Evolutionary conservation across 163 green algal genomes (phyloP).

Genomic region (Chloromonas sp.): DNA sequence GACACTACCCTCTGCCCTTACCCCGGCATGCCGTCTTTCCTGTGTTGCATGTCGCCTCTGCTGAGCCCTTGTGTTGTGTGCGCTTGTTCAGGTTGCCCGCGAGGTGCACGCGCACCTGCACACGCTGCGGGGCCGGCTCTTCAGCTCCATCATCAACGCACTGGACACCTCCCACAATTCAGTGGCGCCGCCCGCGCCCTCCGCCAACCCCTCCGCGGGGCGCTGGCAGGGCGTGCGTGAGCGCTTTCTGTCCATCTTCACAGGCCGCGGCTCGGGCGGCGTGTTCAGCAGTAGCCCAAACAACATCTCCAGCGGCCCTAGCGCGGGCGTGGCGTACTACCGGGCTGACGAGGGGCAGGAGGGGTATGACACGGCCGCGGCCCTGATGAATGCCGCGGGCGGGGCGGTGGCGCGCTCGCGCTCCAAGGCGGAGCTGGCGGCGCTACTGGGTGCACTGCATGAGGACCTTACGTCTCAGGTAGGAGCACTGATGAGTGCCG

Average conservation of each 20-base stretch:
- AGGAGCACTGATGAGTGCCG: neutral
- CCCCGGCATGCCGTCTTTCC: too few species aligned
- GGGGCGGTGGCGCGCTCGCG: conserved; percentile 11
- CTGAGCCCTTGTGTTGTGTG: neutral
- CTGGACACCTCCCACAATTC: conserved; percentile 10
- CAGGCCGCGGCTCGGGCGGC: neutral
- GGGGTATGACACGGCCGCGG: too few species aligned
- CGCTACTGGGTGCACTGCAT: conserved; percentile 55
- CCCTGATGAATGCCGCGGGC: neutral
- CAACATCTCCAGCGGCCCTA: neutral
- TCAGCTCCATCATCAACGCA: conserved; percentile 36
- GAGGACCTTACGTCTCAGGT: conserved; percentile 54
- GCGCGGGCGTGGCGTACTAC: neutral
- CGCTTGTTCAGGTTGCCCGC: neutral
- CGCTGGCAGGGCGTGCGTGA: conserved; percentile 21
- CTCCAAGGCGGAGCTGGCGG: conserved; percentile 48
- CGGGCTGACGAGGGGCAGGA: too few species aligned
- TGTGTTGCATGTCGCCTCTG: too few species aligned
- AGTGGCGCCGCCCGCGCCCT: neutral
- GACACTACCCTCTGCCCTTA: too few species aligned
- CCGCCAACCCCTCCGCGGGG: neutral
- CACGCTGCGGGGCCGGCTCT: conserved; percentile 40
- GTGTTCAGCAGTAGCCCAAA: neutral
- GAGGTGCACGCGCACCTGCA: conserved; percentile 40
- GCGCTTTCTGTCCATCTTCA: conserved; percentile 41